Evolutionary conservation across 1,284 basidiomycete genomes (phyloP), one percentile per base, ranked within the genome.

Genomic region (Sporisorium iseilematis-ciliati): DNA sequence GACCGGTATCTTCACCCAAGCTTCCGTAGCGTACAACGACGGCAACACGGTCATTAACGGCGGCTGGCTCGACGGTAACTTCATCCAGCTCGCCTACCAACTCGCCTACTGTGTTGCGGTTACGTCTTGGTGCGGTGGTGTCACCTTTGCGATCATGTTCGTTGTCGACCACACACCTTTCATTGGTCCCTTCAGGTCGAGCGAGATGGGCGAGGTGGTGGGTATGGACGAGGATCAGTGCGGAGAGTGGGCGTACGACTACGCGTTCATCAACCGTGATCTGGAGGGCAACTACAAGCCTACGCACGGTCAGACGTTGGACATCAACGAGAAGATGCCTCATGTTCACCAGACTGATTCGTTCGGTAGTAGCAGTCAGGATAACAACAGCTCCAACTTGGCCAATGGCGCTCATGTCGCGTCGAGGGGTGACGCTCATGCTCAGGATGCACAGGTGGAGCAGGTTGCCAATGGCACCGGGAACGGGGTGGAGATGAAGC

Each of bases 51-150:
- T 75, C n/a, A 88, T 90, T 57, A 76, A 82, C 3, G 92, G 92
- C 40, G 92, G 92, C 45, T 93, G 91, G 91, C 79, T 93, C 20
- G 82, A 85, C 38, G 88, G 87, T 61, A 88, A 93, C 86, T 93
- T 88, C 87, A 90, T 91, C 71, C 92, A 91, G 78, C 88, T 95
- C 7, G 92, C 91, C 79, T 92, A 93, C 72, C 94, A 97, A 81
- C 87, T 95, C 68, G 91, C 91, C 4, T 96, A 94, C 87, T 88
- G 93, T 73, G 67, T 75, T 18, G 90, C 88, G 69, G 93, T 93
- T 23, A 89, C 90, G 7, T 88, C 79, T 2, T 89, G 88, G 87
- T 88, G 88, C 4, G 88, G 87, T 62, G 86, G 87, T 66, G 85
- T 89, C 60, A 88, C 88, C 40, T 87, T 87, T 65, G 80, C 82